Conservation (phyloP, 2,329 filamentous ascomycete genomes). For the Huntiella moniliformis region DNA sequence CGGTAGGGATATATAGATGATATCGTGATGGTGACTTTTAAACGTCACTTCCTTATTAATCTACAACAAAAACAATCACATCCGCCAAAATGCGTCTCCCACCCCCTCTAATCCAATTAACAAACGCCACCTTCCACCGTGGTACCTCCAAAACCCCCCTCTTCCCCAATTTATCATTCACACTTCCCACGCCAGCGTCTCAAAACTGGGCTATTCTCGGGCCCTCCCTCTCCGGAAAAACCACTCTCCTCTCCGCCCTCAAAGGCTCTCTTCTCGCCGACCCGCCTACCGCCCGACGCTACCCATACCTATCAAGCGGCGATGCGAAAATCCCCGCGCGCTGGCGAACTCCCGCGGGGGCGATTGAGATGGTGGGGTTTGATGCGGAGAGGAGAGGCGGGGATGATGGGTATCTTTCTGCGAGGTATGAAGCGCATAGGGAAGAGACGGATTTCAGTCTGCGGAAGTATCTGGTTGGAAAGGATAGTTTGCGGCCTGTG, state of each 20-base stretch:
- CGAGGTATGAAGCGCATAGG: conserved; percentile 71
- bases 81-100: conserved; percentile 17
- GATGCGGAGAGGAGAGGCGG: conserved; percentile 45
- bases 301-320: conserved; percentile 54
- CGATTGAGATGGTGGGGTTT: conserved; percentile 83
- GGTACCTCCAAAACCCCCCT: conserved; percentile 41
- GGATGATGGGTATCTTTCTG: conserved; percentile 67
- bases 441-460: conserved; percentile 81
- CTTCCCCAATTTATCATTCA: conserved; percentile 53
- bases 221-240: conserved; percentile 59
- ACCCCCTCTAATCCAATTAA: conserved; percentile 48
- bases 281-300: conserved; percentile 58
- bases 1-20: no score
- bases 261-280: conserved; percentile 56
- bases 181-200: conserved; percentile 37
- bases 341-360: conserved; percentile 40
- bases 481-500: conserved; percentile 64
- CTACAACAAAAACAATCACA: no score
- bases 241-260: conserved; percentile 63
- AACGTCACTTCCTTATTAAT: no score
- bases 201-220: conserved; percentile 75
- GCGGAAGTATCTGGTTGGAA: conserved; percentile 59
- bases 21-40: no score
- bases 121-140: conserved; percentile 68
- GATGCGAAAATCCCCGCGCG: conserved; percentile 28